A percentile compares a stretch with the other conserved stretches of the same genome.
Conservation (phyloP, 75 land plant species). For the Sequoiadendron giganteum region DNA sequence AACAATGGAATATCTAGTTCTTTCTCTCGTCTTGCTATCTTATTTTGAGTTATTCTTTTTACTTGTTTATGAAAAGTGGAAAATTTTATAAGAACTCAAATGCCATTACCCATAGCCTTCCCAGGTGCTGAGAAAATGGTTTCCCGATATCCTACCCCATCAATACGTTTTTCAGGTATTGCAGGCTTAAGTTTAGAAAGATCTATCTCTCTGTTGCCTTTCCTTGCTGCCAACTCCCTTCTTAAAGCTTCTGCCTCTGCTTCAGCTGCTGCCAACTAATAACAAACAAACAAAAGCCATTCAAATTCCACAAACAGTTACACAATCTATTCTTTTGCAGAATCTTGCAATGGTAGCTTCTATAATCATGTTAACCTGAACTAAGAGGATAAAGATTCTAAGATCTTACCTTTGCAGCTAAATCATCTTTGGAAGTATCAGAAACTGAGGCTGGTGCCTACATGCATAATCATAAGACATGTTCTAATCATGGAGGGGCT, state of each 20-base stretch:
- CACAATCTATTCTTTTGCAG: background rate
- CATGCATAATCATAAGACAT: slow-evolving; percentile 7
- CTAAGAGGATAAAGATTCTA: background rate
- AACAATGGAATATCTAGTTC: background rate
- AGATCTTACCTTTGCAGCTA: slow-evolving; percentile 41
- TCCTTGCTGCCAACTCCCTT: slow-evolving; percentile 42
- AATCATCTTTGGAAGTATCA: slow-evolving; percentile 35
- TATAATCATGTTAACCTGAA: slow-evolving; percentile 8
- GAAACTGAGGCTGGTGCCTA: slow-evolving; percentile 23
- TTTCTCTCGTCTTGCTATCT: background rate
- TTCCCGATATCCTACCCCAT: slow-evolving; percentile 53
- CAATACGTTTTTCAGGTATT: slow-evolving; percentile 44
- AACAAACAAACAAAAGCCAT: slow-evolving; percentile 5
- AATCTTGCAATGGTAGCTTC: background rate
- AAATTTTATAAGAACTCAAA: background rate
- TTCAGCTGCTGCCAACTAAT: slow-evolving; percentile 56
- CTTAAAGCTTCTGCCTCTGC: slow-evolving; percentile 44
- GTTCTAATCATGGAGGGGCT: background rate
- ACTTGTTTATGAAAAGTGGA: background rate
- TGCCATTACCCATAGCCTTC: slow-evolving; percentile 21
- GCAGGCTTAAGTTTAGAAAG: slow-evolving; percentile 48
- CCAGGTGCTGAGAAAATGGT: slow-evolving; percentile 39
- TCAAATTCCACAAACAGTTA: background rate
- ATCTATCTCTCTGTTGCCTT: slow-evolving; percentile 22
- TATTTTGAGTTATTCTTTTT: background rate